A percentile compares a stretch with the other conserved stretches of the same genome.
phyloP scores from a whole-genome alignment of 73 alveolate species.

The Paramecium sonneborni region DNA sequence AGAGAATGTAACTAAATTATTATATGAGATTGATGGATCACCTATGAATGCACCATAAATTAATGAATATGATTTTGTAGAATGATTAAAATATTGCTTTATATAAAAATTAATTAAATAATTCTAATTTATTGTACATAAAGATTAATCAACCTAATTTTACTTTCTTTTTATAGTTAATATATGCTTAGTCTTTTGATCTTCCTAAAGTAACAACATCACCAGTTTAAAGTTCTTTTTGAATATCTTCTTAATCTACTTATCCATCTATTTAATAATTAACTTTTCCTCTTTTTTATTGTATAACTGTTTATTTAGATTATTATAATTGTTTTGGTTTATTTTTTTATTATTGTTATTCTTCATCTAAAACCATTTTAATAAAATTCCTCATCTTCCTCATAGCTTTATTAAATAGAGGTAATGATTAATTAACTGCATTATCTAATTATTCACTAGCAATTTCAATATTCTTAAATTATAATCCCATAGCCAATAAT shows the following conservation, averaged over 20 bases:
- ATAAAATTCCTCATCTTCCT: conserved; percentile 51
- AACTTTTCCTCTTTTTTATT: neutral
- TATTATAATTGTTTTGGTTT: neutral
- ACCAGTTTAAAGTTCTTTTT: neutral
- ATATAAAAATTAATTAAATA: neutral
- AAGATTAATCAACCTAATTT: neutral
- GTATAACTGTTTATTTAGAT: neutral
- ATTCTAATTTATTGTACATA: neutral
- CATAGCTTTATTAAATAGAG: conserved; percentile 88
- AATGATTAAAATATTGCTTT: neutral
- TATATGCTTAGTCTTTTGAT: neutral
- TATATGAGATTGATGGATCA: conserved; percentile 45
- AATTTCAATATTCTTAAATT: conserved; percentile 84
- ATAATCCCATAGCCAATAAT: conserved; percentile 92
- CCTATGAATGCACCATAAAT: conserved; percentile 12
- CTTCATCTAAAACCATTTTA: conserved; percentile 33
- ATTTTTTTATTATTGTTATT: neutral
- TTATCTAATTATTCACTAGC: conserved; percentile 81
- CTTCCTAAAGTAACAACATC: conserved; percentile 25
- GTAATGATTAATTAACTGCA: conserved; percentile 85
- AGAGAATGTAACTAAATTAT: conserved; percentile 26
- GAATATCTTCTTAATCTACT: neutral
- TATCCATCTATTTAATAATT: neutral
- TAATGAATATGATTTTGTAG: neutral
- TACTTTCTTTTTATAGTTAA: neutral